phyloP scores from a whole-genome alignment of 1,284 basidiomycete genomes.

The Anthracocystis setariae region DNA sequence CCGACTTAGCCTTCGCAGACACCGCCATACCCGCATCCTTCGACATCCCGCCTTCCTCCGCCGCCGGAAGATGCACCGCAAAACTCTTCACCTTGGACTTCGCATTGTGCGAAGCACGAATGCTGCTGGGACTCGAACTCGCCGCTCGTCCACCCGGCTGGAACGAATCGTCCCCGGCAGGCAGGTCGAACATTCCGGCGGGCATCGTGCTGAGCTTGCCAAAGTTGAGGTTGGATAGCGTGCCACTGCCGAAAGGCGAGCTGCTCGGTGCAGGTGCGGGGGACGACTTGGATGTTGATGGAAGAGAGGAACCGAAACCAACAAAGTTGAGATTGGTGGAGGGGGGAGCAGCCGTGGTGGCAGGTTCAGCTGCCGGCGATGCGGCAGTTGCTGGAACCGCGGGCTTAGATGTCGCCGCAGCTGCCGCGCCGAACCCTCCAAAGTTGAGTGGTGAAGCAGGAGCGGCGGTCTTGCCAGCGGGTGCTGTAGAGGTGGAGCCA shows the following conservation, averaged over 20 bases:
- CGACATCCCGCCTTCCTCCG: slow-evolving; percentile 9
- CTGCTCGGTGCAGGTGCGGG: slow-evolving; percentile 2
- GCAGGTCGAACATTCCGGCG: slow-evolving; percentile 42
- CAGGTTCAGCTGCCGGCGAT: background rate
- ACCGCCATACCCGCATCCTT: too few species aligned
- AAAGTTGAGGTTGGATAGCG: slow-evolving; percentile 23
- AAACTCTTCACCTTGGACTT: slow-evolving; percentile 30
- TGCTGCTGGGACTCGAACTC: slow-evolving; percentile 30
- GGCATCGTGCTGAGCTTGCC: slow-evolving; percentile 31
- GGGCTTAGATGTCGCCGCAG: too few species aligned
- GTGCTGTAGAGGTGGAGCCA: slow-evolving; percentile 4
- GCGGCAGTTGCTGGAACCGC: too few species aligned
- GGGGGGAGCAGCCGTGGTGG: slow-evolving; percentile 6
- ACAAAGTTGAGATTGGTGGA: slow-evolving; percentile 5
- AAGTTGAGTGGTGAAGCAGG: slow-evolving; percentile 10
- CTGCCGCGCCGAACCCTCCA: background rate
- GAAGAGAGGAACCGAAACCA: slow-evolving; percentile 9
- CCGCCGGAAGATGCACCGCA: slow-evolving; percentile 27
- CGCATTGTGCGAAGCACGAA: slow-evolving; percentile 11
- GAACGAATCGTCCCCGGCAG: slow-evolving; percentile 31
- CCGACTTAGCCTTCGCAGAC: slow-evolving; percentile 19
- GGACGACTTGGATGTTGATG: slow-evolving; percentile 8
- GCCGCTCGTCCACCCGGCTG: slow-evolving; percentile 38
- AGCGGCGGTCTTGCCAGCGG: too few species aligned
- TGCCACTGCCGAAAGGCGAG: slow-evolving; percentile 23